phyloP scores from a whole-genome alignment of 257 asterid species.

The Ilex aquifolium region DNA sequence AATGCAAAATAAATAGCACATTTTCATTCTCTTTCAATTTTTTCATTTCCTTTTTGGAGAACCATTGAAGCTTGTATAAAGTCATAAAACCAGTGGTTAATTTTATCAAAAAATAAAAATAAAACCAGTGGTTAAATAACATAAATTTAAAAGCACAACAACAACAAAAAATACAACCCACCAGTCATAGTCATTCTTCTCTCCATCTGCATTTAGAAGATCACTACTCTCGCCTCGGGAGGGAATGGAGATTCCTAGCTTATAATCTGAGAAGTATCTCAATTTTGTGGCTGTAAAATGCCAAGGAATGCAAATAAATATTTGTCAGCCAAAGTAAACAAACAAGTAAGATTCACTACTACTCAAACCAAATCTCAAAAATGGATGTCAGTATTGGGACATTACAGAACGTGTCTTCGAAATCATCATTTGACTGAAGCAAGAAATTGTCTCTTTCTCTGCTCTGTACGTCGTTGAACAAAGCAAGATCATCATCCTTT shows the following conservation, averaged over 20 bases:
- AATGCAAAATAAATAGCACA: no score
- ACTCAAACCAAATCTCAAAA: constrained; percentile 16
- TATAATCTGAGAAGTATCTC: constrained; percentile 51
- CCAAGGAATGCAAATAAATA: constrained; percentile 25
- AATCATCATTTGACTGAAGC: constrained; percentile 79
- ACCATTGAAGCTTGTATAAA: no score
- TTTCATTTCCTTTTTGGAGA: no score
- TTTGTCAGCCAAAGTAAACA: constrained; percentile 21
- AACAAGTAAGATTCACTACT: constrained; percentile 5
- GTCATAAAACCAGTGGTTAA: background rate
- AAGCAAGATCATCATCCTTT: constrained; percentile 83
- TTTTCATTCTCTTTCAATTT: no score
- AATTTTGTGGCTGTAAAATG: constrained; percentile 57
- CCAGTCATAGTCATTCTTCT: constrained; percentile 96
- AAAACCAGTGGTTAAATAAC: background rate
- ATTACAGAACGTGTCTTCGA: constrained; percentile 78
- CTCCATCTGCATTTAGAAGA: constrained; percentile 79
- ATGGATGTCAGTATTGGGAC: constrained; percentile 19
- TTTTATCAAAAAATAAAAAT: no score
- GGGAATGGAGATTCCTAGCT: constrained; percentile 75
- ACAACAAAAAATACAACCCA: constrained; percentile 23
- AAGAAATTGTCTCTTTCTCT: constrained; percentile 72
- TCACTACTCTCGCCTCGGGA: constrained; percentile 84
- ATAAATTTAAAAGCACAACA: constrained; percentile 8
- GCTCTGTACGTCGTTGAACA: constrained; percentile 85